Percentiles rank a stretch among this genome's conserved stretches.
phyloP scores from a whole-genome alignment of 2,329 filamentous ascomycete species.

The Calonectria pseudoreteaudii region DNA sequence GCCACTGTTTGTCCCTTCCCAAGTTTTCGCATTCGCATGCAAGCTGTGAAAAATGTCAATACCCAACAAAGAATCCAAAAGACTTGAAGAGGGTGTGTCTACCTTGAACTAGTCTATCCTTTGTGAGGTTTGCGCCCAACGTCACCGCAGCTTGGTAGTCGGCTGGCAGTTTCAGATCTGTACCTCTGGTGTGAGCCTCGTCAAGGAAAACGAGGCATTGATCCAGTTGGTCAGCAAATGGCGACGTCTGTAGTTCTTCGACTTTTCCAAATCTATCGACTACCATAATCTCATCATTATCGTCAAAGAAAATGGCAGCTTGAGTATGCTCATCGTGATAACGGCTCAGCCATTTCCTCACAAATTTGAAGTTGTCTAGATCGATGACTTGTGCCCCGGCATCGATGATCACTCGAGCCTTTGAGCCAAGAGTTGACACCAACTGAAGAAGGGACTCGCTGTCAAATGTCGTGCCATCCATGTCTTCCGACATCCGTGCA shows the following conservation, averaged over 20 bases:
- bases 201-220: slow-evolving; percentile 76
- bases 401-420: slow-evolving; percentile 73
- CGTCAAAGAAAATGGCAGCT: slow-evolving; percentile 68
- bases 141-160: slow-evolving; percentile 75
- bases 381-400: slow-evolving; percentile 79
- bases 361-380: slow-evolving; percentile 66
- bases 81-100: slow-evolving; percentile 55
- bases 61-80: neutral
- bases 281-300: slow-evolving; percentile 65
- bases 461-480: slow-evolving; percentile 9
- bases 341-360: slow-evolving; percentile 61
- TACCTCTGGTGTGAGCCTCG: slow-evolving; percentile 77
- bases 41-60: slow-evolving; percentile 57
- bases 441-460: slow-evolving; percentile 57
- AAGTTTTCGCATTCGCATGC: slow-evolving; percentile 78
- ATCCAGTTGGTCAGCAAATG: slow-evolving; percentile 67
- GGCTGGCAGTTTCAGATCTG: slow-evolving; percentile 71
- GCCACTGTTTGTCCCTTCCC: slow-evolving; percentile 74
- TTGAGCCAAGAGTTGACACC: slow-evolving; percentile 51
- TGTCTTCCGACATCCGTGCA: neutral
- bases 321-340: slow-evolving; percentile 20
- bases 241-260: slow-evolving; percentile 67
- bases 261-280: slow-evolving; percentile 59
- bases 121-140: slow-evolving; percentile 72
- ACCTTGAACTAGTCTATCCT: slow-evolving; percentile 78